phyloP scores from a whole-genome alignment of 345 rosid species.

The Bruguiera gymnorhiza region DNA sequence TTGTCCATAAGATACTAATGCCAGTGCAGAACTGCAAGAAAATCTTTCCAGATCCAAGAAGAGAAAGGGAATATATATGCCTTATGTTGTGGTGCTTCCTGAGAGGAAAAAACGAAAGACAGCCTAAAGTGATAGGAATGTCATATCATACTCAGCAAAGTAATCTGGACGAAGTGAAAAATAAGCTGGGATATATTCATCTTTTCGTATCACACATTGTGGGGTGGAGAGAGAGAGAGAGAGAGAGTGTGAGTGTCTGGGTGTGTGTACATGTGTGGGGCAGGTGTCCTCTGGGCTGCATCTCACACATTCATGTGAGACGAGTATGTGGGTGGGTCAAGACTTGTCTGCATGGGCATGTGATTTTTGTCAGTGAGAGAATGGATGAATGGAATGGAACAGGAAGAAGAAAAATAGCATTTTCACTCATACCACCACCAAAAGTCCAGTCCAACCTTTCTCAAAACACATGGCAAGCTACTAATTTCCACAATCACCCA shows the following conservation, averaged over 20 bases:
- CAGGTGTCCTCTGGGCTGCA: conserved; percentile 30
- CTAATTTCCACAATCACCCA: background rate
- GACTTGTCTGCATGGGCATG: conserved; percentile 55
- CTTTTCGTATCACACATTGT: background rate
- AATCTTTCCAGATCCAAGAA: conserved; percentile 60
- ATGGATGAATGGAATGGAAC: background rate
- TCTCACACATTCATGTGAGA: conserved; percentile 60
- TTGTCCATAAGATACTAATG: conserved; percentile 10
- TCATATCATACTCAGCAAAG: conserved; percentile 1
- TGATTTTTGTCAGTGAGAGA: conserved; percentile 42
- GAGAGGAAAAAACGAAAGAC: conserved; percentile 38
- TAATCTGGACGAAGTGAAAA: background rate
- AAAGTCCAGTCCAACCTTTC: background rate
- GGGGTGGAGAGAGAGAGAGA: conserved; percentile 15
- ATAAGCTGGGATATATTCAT: background rate
- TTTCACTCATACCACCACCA: background rate
- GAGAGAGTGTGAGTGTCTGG: background rate
- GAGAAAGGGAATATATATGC: conserved; percentile 15
- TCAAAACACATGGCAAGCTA: background rate
- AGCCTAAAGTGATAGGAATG: conserved; percentile 33
- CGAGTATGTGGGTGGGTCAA: conserved; percentile 55
- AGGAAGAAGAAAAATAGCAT: background rate
- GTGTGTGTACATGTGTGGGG: conserved; percentile 30
- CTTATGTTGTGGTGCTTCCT: conserved; percentile 17
- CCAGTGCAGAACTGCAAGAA: conserved; percentile 25